phyloP scores from a whole-genome alignment of 768 basidiomycete species.

The Mycena filopes region DNA sequence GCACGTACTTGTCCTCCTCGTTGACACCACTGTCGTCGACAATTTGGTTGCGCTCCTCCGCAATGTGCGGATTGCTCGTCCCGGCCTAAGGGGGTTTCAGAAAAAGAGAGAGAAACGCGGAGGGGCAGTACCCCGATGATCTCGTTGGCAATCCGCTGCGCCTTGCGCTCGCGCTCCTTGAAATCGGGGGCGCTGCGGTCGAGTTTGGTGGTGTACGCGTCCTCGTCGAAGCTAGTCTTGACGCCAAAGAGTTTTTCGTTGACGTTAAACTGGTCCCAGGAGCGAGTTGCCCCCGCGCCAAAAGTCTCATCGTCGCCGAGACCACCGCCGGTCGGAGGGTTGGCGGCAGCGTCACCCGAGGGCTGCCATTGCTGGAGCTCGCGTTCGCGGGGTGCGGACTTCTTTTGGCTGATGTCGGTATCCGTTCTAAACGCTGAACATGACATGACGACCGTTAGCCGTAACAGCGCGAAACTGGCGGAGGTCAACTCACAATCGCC shows the following conservation, averaged over 20 bases:
- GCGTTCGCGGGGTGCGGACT: slow-evolving; percentile 66
- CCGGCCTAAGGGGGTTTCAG: slow-evolving; percentile 53
- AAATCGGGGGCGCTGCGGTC: slow-evolving; percentile 87
- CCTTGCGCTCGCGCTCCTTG: slow-evolving; percentile 88
- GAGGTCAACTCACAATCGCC: slow-evolving; percentile 70
- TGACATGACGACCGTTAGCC: slow-evolving; percentile 16
- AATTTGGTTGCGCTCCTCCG: slow-evolving; percentile 82
- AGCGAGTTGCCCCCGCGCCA: slow-evolving; percentile 58
- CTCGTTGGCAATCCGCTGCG: slow-evolving; percentile 89
- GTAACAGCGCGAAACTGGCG: slow-evolving; percentile 10
- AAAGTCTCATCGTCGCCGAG: slow-evolving; percentile 77
- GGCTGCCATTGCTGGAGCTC: slow-evolving; percentile 86
- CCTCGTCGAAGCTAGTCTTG: slow-evolving; percentile 92
- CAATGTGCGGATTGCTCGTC: slow-evolving; percentile 84
- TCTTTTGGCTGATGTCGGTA: slow-evolving; percentile 76
- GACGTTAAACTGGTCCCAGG: slow-evolving; percentile 93
- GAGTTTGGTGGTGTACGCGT: slow-evolving; percentile 93
- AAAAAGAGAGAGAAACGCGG: slow-evolving; percentile 1
- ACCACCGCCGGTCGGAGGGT: slow-evolving; percentile 36
- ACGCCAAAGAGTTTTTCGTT: slow-evolving; percentile 96
- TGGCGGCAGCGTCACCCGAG: slow-evolving; percentile 46
- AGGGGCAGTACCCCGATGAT: slow-evolving; percentile 78
- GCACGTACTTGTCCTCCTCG: slow-evolving; percentile 94
- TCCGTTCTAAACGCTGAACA: slow-evolving; percentile 83
- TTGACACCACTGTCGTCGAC: slow-evolving; percentile 81